Evolutionary conservation across 192 early-diverging fungal genomes (phyloP).

Genomic region (Ambispora gerdemannii): DNA sequence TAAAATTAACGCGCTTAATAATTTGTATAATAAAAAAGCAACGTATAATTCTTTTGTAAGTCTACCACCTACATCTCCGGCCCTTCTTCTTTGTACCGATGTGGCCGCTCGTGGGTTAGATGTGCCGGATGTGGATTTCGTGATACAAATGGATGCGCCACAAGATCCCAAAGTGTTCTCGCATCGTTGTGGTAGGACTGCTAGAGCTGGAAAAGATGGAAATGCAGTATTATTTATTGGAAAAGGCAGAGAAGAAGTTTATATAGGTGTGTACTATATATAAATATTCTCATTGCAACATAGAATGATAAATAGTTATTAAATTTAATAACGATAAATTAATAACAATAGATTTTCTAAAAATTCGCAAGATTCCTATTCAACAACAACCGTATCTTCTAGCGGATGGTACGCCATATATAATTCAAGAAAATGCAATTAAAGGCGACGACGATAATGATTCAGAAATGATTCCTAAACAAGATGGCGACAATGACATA

Average conservation of each 20-base stretch:
- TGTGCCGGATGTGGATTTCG: constrained; percentile 92
- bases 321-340: too few species aligned
- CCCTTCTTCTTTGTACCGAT: constrained; percentile 91
- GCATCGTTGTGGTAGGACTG: constrained; percentile 93
- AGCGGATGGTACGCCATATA: constrained; percentile 36
- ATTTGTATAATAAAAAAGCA: constrained; percentile 35
- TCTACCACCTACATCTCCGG: constrained; percentile 60
- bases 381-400: constrained; percentile 46
- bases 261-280: constrained; percentile 53
- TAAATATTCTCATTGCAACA: constrained; percentile 1
- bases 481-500: constrained; percentile 43
- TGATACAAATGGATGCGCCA: constrained; percentile 93
- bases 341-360: constrained; percentile 63
- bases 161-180: constrained; percentile 95
- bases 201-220: constrained; percentile 80
- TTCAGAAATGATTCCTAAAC: constrained; percentile 27
- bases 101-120: constrained; percentile 94
- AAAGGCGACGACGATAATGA: constrained; percentile 30
- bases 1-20: too few species aligned
- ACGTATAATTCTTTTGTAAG: constrained; percentile 73
- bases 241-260: constrained; percentile 82
- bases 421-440: constrained; percentile 38
- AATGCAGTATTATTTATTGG: constrained; percentile 83
- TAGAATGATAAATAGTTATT: too few species aligned
- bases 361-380: constrained; percentile 87